Conservation (phyloP, 805 yeast genomes). For the Yamadazyma nakazawae region DNA sequence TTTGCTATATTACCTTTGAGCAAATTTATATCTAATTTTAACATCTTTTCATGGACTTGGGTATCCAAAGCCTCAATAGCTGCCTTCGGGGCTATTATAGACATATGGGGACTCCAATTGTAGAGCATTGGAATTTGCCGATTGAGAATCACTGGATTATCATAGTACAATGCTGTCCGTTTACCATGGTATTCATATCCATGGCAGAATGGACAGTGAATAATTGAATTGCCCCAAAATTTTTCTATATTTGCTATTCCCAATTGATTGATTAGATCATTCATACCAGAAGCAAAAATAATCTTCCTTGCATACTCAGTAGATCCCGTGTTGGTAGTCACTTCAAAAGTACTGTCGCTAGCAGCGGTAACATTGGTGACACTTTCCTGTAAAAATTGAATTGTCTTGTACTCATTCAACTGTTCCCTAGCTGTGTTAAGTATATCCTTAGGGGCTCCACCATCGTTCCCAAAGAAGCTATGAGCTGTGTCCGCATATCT, state of each 20-base stretch:
- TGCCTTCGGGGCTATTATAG: not conserved
- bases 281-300: not conserved
- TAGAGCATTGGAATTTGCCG: not conserved
- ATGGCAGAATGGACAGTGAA: not conserved
- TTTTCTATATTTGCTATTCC: not conserved
- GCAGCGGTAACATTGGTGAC: not conserved
- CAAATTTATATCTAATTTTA: not conserved
- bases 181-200: not conserved
- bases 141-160: not conserved
- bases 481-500: not conserved
- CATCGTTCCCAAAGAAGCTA: not conserved
- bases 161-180: not conserved
- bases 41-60: not conserved
- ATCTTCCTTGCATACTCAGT: not conserved
- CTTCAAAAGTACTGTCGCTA: not conserved
- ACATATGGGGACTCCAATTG: not conserved
- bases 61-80: not conserved
- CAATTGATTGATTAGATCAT: not conserved
- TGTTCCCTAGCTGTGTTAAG: not conserved
- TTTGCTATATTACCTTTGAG: not conserved
- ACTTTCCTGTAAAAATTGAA: not conserved
- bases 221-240: not conserved
- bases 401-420: not conserved
- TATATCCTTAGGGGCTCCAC: not conserved
- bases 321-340: not conserved